Evolutionary conservation across 441 rosid species (phyloP).

Genomic region (Populus tomentosa): DNA sequence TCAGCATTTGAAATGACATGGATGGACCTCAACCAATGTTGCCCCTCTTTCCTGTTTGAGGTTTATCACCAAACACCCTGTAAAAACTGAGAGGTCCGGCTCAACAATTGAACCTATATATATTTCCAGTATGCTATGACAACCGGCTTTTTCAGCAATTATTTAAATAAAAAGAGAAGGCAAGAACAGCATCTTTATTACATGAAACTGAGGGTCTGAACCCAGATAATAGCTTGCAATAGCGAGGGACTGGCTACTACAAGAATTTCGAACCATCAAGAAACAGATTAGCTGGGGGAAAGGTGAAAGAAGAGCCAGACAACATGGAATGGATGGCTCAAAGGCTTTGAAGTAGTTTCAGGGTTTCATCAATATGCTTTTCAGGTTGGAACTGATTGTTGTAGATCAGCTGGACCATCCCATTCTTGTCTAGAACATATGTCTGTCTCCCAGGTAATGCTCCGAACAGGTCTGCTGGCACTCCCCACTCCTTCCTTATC

Average conservation of each 20-base stretch:
- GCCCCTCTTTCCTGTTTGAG: not conserved
- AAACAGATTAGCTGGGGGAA: not conserved
- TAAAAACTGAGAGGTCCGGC: not conserved
- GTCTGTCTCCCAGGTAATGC: slow-evolving; percentile 94
- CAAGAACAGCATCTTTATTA: no score
- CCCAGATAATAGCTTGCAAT: not conserved
- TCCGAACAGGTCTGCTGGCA: slow-evolving; percentile 80
- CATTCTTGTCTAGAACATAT: slow-evolving; percentile 87
- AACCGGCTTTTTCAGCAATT: not conserved
- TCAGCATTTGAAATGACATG: not conserved
- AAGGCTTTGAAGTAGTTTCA: slow-evolving; percentile 76
- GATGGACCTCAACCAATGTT: not conserved
- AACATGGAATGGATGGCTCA: slow-evolving; percentile 21
- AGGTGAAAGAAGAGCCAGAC: not conserved
- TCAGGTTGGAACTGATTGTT: slow-evolving; percentile 98
- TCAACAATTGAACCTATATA: not conserved
- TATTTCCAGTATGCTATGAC: not conserved
- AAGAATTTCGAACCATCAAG: not conserved
- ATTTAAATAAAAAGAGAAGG: no score
- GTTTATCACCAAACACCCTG: not conserved
- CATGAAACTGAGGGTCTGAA: not conserved
- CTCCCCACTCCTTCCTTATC: slow-evolving; percentile 94
- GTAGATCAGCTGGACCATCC: slow-evolving; percentile 81
- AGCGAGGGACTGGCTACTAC: not conserved
- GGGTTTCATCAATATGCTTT: slow-evolving; percentile 94